Conservation (phyloP, 1,284 basidiomycete genomes). For the Veloporphyrellus conicus region DNA sequence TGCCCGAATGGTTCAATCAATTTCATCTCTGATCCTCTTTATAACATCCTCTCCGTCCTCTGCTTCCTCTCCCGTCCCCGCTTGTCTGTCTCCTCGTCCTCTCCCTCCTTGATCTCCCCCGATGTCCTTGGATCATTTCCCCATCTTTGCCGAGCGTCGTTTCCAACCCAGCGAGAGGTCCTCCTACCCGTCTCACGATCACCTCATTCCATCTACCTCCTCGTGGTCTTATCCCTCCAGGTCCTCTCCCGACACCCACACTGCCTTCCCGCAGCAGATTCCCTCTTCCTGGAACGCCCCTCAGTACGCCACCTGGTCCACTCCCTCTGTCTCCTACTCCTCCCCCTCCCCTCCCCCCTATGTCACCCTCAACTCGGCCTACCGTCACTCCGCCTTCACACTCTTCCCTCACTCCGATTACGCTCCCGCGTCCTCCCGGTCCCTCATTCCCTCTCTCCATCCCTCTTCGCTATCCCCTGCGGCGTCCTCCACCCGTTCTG, state of each 20-base stretch:
- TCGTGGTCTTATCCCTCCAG: constrained; percentile 30
- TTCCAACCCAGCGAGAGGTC: constrained; percentile 30
- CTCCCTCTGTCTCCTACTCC: constrained; percentile 19
- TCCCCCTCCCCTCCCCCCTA: constrained; percentile 30
- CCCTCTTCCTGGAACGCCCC: constrained; percentile 21
- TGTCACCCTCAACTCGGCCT: constrained; percentile 17
- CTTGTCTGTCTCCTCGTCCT: background rate
- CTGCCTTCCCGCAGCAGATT: constrained; percentile 16
- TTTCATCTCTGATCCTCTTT: constrained; percentile 29
- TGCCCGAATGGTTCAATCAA: constrained; percentile 14
- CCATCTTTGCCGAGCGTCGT: constrained; percentile 31
- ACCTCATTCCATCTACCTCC: constrained; percentile 19
- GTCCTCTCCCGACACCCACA: constrained; percentile 17
- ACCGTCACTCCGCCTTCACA: constrained; percentile 25
- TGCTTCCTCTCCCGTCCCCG: constrained; percentile 11
- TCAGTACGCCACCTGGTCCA: constrained; percentile 24
- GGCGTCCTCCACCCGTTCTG: constrained; percentile 3
- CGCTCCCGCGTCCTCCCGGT: constrained; percentile 19
- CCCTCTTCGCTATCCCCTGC: constrained; percentile 17
- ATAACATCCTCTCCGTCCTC: constrained; percentile 21
- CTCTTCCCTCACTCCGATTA: constrained; percentile 26
- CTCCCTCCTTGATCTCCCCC: constrained; percentile 8
- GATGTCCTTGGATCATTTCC: constrained; percentile 35
- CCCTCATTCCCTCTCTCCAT: constrained; percentile 15
- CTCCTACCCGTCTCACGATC: constrained; percentile 23